Evolutionary conservation across 768 basidiomycete species (phyloP).

Genomic region (Trametes gibbosa): DNA sequence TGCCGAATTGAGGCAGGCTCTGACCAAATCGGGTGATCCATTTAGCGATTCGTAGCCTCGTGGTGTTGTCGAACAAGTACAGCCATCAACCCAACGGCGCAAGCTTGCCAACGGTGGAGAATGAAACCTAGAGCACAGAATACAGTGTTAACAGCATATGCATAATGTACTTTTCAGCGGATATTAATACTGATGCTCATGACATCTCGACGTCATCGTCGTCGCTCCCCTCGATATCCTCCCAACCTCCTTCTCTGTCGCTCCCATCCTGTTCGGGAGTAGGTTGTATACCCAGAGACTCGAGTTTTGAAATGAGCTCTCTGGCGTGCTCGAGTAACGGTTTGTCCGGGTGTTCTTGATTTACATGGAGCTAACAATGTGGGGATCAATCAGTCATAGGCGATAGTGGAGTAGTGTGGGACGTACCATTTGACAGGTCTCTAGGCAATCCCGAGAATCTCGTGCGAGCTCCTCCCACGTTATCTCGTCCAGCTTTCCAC

Average conservation of each 20-base stretch:
- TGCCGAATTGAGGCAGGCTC: not conserved
- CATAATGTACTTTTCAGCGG: constrained; percentile 3
- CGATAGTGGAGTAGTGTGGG: not conserved
- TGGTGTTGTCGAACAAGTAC: not conserved
- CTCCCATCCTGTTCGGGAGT: constrained; percentile 58
- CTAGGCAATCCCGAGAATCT: constrained; percentile 77
- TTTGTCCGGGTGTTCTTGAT: constrained; percentile 70
- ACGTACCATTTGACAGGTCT: constrained; percentile 77
- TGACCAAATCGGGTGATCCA: not conserved
- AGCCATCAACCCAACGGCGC: not conserved
- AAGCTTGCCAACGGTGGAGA: not conserved
- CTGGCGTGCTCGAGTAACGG: constrained; percentile 73
- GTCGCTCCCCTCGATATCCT: constrained; percentile 57
- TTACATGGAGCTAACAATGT: constrained; percentile 56
- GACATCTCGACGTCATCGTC: constrained; percentile 44
- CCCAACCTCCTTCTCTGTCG: constrained; percentile 55
- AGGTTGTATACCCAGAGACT: constrained; percentile 61
- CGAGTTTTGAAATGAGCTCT: constrained; percentile 70
- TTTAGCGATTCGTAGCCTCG: not conserved
- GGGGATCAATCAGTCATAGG: not conserved
- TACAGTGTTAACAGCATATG: not conserved
- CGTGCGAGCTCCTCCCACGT: constrained; percentile 77
- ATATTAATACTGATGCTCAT: constrained; percentile 8
- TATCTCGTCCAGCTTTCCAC: constrained; percentile 43
- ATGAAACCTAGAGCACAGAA: not conserved